Evolutionary conservation across 2,329 filamentous ascomycete species (phyloP).

Genomic region (Cladophialophora psammophila): DNA sequence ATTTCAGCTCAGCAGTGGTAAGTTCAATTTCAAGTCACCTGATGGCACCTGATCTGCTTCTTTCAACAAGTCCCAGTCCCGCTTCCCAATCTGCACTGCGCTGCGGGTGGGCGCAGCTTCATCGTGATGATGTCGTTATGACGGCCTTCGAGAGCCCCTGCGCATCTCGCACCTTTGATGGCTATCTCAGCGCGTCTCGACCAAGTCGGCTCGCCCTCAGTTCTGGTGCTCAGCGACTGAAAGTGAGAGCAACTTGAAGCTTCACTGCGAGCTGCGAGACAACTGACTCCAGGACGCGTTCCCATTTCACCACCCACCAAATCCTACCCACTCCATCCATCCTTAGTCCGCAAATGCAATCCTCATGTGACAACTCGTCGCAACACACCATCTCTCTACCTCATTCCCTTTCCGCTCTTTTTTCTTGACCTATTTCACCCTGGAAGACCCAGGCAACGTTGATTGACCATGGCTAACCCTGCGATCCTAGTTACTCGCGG

Average conservation of each 20-base stretch:
- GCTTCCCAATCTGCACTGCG: slow-evolving; percentile 12
- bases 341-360: slow-evolving; percentile 18
- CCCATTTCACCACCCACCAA: slow-evolving; percentile 4
- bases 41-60: slow-evolving; percentile 32
- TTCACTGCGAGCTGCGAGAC: background rate
- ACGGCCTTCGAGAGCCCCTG: background rate
- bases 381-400: slow-evolving; percentile 28
- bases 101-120: slow-evolving; percentile 25
- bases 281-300: slow-evolving; percentile 9
- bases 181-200: background rate
- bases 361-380: slow-evolving; percentile 35
- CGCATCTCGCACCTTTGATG: background rate
- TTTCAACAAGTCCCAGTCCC: slow-evolving; percentile 19
- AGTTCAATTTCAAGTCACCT: slow-evolving; percentile 33
- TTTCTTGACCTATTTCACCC: slow-evolving; percentile 6
- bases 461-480: slow-evolving; percentile 33
- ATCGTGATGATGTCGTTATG: slow-evolving; percentile 6
- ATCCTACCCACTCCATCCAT: slow-evolving; percentile 5
- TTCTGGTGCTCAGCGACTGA: background rate
- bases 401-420: slow-evolving; percentile 11
- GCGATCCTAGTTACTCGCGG: slow-evolving; percentile 15
- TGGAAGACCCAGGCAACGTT: background rate
- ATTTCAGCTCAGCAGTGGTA: slow-evolving; percentile 19
- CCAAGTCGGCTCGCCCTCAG: background rate
- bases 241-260: background rate